These are phyloP conservation scores for Dianthus caryophyllus DNA, from an alignment of 148 eudicot species.

Conservation along the genomic window DNA sequence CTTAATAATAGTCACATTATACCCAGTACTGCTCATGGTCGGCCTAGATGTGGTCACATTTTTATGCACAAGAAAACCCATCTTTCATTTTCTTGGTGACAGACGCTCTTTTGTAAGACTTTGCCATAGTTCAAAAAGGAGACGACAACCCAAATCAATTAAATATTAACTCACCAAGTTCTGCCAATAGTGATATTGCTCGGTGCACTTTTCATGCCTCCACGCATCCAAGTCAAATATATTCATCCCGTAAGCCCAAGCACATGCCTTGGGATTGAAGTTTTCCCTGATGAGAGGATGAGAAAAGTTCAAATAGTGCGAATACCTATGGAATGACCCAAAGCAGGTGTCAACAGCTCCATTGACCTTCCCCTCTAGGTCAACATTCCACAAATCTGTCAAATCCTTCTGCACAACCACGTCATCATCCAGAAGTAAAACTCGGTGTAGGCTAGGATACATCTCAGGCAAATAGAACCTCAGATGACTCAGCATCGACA, in stretches of 20 bases:
- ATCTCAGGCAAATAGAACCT: conserved; percentile 88
- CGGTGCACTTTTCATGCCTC: conserved; percentile 81
- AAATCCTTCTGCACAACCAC: conserved; percentile 95
- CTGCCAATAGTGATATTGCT: conserved; percentile 84
- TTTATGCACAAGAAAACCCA: no score
- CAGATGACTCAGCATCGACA: conserved; percentile 85
- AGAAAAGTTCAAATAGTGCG: conserved; percentile 83
- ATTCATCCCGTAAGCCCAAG: conserved; percentile 95
- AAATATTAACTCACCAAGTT: conserved; percentile 48
- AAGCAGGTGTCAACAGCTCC: conserved; percentile 91
- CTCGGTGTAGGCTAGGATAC: conserved; percentile 72
- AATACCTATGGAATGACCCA: conserved; percentile 83
- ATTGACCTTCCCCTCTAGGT: conserved; percentile 78
- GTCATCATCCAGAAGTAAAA: conserved; percentile 87
- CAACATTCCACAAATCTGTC: conserved; percentile 78
- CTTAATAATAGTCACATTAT: no score
- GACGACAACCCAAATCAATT: not conserved
- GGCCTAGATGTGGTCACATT: no score
- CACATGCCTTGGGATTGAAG: conserved; percentile 79
- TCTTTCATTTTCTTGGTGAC: no score
- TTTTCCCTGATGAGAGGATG: conserved; percentile 76
- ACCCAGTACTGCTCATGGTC: no score
- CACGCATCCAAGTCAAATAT: conserved; percentile 88
- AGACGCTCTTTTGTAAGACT: no score
- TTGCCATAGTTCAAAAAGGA: no score